phyloP scores from a whole-genome alignment of 2,329 filamentous ascomycete species.

The Parascedosporium putredinis region DNA sequence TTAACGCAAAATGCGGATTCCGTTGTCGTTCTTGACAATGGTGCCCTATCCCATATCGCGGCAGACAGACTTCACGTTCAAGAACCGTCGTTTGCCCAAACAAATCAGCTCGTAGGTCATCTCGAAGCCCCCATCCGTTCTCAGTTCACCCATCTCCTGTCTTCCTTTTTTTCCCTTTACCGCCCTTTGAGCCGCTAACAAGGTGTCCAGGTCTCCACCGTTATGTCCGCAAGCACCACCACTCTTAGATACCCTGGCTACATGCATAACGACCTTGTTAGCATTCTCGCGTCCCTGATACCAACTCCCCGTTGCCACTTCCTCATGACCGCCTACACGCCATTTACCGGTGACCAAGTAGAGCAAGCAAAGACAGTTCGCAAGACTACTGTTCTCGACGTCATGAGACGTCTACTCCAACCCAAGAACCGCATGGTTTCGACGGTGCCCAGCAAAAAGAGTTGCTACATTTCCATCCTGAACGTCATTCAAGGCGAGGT shows the following conservation, averaged over 20 bases:
- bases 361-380: conserved; percentile 96
- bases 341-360: conserved; percentile 91
- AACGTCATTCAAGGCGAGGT: conserved; percentile 99
- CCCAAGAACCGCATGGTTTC: conserved; percentile 99
- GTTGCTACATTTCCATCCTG: conserved; percentile 96
- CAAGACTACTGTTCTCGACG: conserved; percentile 94
- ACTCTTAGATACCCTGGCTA: conserved; percentile 95
- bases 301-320: conserved; percentile 96
- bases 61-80: conserved; percentile 91
- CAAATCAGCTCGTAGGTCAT: conserved; percentile 73
- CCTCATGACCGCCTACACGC: conserved; percentile 96
- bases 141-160: no score
- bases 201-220: conserved; percentile 63
- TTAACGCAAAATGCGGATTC: conserved; percentile 95
- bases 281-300: conserved; percentile 90
- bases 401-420: conserved; percentile 90
- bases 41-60: conserved; percentile 83
- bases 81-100: conserved; percentile 92
- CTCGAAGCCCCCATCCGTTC: no score
- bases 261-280: conserved; percentile 99
- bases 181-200: conserved; percentile 7
- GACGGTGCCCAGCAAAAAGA: conserved; percentile 88
- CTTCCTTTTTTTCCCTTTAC: background rate
- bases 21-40: conserved; percentile 94
- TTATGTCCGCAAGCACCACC: conserved; percentile 97